Evolutionary conservation across 306 rosid species (phyloP).

Genomic region (Astragalus glycyphyllos): DNA sequence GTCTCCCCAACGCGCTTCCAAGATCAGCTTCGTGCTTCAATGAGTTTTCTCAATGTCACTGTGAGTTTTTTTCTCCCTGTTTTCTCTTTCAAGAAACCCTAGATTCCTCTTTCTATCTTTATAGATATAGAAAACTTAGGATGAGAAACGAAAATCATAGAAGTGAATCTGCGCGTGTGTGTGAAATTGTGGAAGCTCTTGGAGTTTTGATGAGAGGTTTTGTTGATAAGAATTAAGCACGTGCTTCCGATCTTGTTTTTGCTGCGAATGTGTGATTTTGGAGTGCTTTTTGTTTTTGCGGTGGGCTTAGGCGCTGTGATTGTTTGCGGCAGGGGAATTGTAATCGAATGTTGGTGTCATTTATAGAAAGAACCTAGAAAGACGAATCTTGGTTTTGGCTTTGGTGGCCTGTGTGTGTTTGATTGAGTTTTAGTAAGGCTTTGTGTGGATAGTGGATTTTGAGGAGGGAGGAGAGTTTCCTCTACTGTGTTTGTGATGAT

Average conservation of each 20-base stretch:
- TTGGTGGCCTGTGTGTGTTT: neutral
- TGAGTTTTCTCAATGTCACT: conserved; percentile 56
- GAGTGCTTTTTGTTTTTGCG: conserved; percentile 22
- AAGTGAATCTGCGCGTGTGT: conserved; percentile 55
- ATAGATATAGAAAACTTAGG: conserved; percentile 17
- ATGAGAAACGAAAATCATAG: neutral
- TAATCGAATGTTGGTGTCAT: conserved; percentile 19
- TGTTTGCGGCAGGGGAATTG: conserved; percentile 17
- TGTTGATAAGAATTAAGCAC: conserved; percentile 45
- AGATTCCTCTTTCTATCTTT: conserved; percentile 43
- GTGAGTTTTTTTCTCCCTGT: conserved; percentile 57
- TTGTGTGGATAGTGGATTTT: conserved; percentile 14
- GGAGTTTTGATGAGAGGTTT: neutral
- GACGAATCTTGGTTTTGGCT: neutral
- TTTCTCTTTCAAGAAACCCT: conserved; percentile 58
- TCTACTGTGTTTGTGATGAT: conserved; percentile 5
- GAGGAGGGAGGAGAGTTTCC: neutral
- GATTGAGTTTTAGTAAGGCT: conserved; percentile 35
- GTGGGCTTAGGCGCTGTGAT: conserved; percentile 40
- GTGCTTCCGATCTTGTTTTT: conserved; percentile 53
- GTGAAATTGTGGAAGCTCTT: conserved; percentile 49
- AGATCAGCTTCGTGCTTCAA: conserved; percentile 63
- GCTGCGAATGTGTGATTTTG: conserved; percentile 45
- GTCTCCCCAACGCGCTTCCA: conserved; percentile 48
- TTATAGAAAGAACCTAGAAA: neutral